Evolutionary conservation across 148 eudicot genomes (phyloP).

Genomic region (Rhododendron williamsianum): DNA sequence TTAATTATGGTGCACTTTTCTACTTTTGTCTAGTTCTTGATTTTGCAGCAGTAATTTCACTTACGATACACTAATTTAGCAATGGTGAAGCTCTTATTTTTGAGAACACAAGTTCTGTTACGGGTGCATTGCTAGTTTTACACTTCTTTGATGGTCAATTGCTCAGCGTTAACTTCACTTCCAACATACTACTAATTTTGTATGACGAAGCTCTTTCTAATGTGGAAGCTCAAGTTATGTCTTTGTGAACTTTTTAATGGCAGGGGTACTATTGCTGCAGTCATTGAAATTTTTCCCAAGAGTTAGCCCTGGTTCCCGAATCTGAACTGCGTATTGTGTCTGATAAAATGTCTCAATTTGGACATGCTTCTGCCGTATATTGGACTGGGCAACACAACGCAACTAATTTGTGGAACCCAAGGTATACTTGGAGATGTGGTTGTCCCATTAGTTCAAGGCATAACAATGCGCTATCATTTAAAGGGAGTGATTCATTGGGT

Average conservation of each 20-base stretch:
- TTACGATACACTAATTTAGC: background rate
- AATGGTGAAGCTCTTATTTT: background rate
- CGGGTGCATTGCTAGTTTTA: background rate
- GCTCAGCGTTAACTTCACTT: background rate
- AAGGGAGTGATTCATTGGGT: slow-evolving; percentile 32
- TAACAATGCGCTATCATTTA: slow-evolving; percentile 25
- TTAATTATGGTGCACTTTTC: background rate
- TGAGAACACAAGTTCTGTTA: background rate
- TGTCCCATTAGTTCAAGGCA: slow-evolving; percentile 1
- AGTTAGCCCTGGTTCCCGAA: background rate
- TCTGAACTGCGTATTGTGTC: background rate
- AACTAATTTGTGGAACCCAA: slow-evolving; percentile 23
- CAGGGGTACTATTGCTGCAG: slow-evolving; percentile 7
- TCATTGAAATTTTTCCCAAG: background rate
- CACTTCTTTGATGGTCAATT: background rate
- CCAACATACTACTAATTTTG: background rate
- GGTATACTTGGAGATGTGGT: slow-evolving; percentile 17
- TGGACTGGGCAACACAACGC: slow-evolving; percentile 22
- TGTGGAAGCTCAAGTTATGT: background rate
- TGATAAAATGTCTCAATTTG: slow-evolving; percentile 36
- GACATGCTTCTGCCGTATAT: slow-evolving; percentile 44
- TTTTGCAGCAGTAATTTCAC: background rate
- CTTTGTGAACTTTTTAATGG: background rate
- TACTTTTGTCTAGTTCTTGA: background rate
- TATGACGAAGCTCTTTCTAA: background rate